Base-by-base conservation (phyloP, 306 rosid genomes). In the Begonia loranthoides region DNA sequence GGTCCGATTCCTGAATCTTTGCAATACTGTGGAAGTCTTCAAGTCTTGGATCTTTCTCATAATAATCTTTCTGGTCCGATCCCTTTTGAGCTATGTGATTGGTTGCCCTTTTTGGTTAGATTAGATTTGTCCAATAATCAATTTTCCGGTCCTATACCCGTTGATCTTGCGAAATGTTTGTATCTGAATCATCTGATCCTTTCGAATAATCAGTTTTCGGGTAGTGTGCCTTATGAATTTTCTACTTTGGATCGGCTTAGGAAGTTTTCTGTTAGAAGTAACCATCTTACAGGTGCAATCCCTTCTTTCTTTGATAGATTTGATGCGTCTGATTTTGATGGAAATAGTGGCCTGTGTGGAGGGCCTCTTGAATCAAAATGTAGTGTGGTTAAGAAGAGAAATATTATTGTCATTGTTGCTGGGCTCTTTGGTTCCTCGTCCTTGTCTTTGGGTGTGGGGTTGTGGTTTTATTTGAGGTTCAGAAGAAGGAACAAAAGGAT, bases 361-460 rank as follows among this genome's bases (percentile, higher is more conserved):
- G 68, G 60, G 41, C 88, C 93, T 15, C 73, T 82, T 19, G 82
- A 77, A 56, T 73, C 73, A 4, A 79, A 80, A 66, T 87, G 95
- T 58, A 85, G 87, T 9, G 86, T 83, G 17, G 45, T 87, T 74
- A 82, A 83, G 39, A 87, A 71, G 63, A 87, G 64, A 78, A 87
- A 64, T 63, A 73, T 82, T 49, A 83, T 86, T 16, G 73, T 87
- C 47, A 82, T 87, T 12, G 86, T 93, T 41, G 93, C 93, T 4
- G 93, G 93, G 22, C 79, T 87, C 12, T 79, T 87, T 64, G 89
- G 95, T 1, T 86, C 89, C 17, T 83, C 67, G 51, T 79, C 87
- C 1, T 62, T 82, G 68, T 47, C 82, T 12, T 38, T 79, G 58
- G 84, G 79, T 64, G 70, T 82, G 55, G 93, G 95, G 51, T 16